Percentiles rank a stretch among this genome's conserved stretches.
These are phyloP conservation scores for Aegilops bicornis DNA, from an alignment of 176 grass and related monocot species.

Conservation along the genomic window DNA sequence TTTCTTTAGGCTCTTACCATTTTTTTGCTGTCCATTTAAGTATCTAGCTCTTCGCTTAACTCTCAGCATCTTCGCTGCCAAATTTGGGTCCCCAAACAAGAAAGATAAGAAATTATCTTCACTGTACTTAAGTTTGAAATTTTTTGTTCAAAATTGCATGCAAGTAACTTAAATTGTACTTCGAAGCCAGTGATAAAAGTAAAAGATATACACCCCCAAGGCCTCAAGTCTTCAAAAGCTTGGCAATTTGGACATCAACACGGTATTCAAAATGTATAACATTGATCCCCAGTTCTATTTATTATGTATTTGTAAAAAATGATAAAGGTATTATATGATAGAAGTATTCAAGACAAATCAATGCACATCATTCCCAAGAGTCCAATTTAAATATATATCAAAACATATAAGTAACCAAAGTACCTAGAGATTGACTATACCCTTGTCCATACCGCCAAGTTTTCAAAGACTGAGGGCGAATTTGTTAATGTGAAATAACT, in stretches of 20 bases:
- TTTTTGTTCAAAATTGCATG: neutral
- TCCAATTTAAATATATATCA: neutral
- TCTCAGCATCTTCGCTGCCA: neutral
- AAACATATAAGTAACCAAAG: neutral
- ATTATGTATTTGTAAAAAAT: neutral
- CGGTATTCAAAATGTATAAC: neutral
- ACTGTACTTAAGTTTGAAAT: neutral
- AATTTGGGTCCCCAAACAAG: neutral
- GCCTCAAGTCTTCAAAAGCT: neutral
- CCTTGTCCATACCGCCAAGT: neutral
- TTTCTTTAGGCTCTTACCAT: neutral
- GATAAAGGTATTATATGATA: neutral
- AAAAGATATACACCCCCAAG: neutral
- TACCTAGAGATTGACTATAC: neutral
- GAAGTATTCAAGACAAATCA: neutral
- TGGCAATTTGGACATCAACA: neutral
- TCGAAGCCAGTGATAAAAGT: neutral
- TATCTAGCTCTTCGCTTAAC: neutral
- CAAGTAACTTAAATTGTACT: neutral
- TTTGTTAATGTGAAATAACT: neutral
- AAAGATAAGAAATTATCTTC: neutral
- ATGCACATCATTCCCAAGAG: neutral
- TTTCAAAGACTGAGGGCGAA: neutral
- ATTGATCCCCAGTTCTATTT: neutral
- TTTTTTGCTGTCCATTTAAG: neutral